Evolutionary conservation across 2,329 filamentous ascomycete species (phyloP), one percentile per base, ranked within the genome.

Genomic region (Talaromyces sp.): DNA sequence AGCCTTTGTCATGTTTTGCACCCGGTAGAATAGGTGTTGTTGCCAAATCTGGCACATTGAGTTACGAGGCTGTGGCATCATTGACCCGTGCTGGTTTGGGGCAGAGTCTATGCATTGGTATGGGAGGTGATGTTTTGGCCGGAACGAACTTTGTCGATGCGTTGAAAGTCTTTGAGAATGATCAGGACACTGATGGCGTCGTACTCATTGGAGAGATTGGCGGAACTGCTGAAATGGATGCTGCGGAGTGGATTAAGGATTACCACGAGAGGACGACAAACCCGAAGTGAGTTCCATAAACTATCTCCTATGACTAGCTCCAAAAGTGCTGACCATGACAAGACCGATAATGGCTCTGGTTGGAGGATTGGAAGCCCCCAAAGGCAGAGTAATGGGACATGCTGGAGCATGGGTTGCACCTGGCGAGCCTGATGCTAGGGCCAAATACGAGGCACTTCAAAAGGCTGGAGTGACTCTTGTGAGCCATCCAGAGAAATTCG

Each of bases 41-140:
- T 2, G 89, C 90, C n/a, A 93, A 92, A 74, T 92, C 89, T 0
- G 91, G 91, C 0, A 94, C 91, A 0, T 78, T 94, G 47, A 92
- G 89, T 67, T 94, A 93, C 71, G 91, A 94, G 75, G 87, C 91
- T 1, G 91, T 93, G 0, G 91, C 89, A 0, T 88, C 89, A 1
- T 88, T 91, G 27, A 91, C 89, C 6, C 83, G 88, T 67, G 88
- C 86, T n/a, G 90, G 91, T 0, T 79, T 93, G 0, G 91, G 91
- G 0, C 91, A 94, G 75, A 92, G 89, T 71, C 79, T 93, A 6
- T 91, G 90, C 49, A 88, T 93, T 53, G 90, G 89, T 17, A 89
- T 93, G 81, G 91, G 91, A 2, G 91, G 91, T 2, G 91, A 93
- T 72, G 83, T 90, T 40, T 79, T 92, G 64, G 86, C 88, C 0